Percentiles rank a stretch among this genome's conserved stretches.
Conservation (phyloP, 345 rosid genomes). For the Syzygium jambos region DNA sequence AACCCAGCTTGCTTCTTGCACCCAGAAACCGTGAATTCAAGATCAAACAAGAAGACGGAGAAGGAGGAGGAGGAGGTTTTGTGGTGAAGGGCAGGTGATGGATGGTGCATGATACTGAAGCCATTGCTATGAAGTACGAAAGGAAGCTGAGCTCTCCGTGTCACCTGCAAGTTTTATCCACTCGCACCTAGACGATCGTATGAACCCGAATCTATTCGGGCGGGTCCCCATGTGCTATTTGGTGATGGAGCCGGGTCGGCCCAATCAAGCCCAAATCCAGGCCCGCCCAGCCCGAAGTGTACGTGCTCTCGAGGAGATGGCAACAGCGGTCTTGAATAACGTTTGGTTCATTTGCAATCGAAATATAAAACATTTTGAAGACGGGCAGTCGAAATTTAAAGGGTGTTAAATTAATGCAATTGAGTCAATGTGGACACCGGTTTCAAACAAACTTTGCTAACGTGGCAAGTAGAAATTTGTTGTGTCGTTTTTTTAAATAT, state of each 20-base stretch:
- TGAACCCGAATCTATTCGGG: background rate
- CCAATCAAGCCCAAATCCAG: background rate
- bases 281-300: background rate
- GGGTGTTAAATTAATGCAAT: too few relatives aligned
- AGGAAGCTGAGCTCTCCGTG: background rate
- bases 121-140: background rate
- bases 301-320: background rate
- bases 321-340: background rate
- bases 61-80: conserved; percentile 18
- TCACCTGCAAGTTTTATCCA: background rate
- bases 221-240: background rate
- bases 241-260: background rate
- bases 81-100: conserved; percentile 15
- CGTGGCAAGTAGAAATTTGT: background rate
- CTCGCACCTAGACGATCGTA: background rate
- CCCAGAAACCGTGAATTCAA: conserved; percentile 53
- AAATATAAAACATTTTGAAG: background rate
- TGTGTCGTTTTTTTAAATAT: too few relatives aligned
- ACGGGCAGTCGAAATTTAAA: background rate
- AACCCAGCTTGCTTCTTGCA: conserved; percentile 10
- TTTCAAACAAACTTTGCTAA: background rate
- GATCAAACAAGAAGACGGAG: conserved; percentile 8
- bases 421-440: background rate
- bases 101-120: conserved; percentile 15
- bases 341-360: background rate